Conservation (phyloP, 345 rosid genomes). For the Syzygium jambos region DNA sequence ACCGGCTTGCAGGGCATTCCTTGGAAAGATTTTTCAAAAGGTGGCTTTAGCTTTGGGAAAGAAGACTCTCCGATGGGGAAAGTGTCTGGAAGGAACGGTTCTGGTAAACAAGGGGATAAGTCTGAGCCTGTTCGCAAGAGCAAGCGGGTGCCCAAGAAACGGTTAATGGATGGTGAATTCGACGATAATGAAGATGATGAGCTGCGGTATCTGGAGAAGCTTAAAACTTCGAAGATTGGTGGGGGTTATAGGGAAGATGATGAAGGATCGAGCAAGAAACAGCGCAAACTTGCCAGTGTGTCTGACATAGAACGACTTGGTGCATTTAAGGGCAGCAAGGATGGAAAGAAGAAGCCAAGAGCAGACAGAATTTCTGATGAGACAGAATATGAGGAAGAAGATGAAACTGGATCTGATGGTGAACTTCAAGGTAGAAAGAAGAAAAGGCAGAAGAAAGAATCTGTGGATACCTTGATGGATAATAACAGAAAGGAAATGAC, state of each 20-base stretch:
- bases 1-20: slow-evolving; percentile 56
- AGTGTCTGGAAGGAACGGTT: slow-evolving; percentile 24
- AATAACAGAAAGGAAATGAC: slow-evolving; percentile 54
- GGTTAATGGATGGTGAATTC: slow-evolving; percentile 46
- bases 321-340: slow-evolving; percentile 26
- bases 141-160: slow-evolving; percentile 69
- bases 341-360: slow-evolving; percentile 44
- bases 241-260: slow-evolving; percentile 36
- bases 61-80: slow-evolving; percentile 47
- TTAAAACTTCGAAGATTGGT: slow-evolving; percentile 43
- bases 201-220: slow-evolving; percentile 77
- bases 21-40: slow-evolving; percentile 61
- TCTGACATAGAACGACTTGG: slow-evolving; percentile 36
- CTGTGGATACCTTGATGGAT: slow-evolving; percentile 45
- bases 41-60: slow-evolving; percentile 46
- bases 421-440: slow-evolving; percentile 37
- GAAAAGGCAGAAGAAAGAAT: slow-evolving; percentile 46
- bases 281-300: slow-evolving; percentile 48
- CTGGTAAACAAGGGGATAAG: slow-evolving; percentile 46
- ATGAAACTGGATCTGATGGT: slow-evolving; percentile 27
- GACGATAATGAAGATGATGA: slow-evolving; percentile 74
- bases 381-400: slow-evolving; percentile 53
- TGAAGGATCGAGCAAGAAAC: slow-evolving; percentile 52
- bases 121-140: slow-evolving; percentile 62
- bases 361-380: slow-evolving; percentile 39